Conservation (phyloP, 225 moss, liverwort and hornwort species). For the Asterella californica region DNA sequence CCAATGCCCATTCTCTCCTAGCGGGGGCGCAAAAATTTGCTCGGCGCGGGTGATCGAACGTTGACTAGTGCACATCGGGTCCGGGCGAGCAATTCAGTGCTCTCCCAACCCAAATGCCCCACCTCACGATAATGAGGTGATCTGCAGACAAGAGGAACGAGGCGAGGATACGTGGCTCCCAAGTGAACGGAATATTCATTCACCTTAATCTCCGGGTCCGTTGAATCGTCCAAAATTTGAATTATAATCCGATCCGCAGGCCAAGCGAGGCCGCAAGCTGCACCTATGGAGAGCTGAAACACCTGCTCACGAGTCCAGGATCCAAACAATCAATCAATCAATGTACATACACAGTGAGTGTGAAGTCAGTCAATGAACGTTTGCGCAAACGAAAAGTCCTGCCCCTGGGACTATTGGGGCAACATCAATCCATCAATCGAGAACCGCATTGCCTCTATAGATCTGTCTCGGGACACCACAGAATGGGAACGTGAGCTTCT, state of each 20-base stretch:
- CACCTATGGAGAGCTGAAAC: constrained; percentile 79
- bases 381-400: not conserved
- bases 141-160: not conserved
- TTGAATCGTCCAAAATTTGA: constrained; percentile 83
- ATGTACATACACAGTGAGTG: not conserved
- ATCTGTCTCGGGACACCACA: not conserved
- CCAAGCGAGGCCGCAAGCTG: constrained; percentile 78
- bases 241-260: constrained; percentile 76
- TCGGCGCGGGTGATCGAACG: too few relatives aligned
- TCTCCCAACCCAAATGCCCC: not conserved
- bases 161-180: not conserved
- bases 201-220: constrained; percentile 73
- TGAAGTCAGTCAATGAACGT: not conserved
- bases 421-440: not conserved
- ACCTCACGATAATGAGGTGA: not conserved
- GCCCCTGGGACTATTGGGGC: not conserved
- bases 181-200: not conserved
- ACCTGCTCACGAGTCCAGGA: constrained; percentile 42
- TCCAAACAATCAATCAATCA: not conserved
- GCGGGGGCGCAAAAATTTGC: too few relatives aligned
- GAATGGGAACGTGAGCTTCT: not conserved
- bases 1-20: too few relatives aligned
- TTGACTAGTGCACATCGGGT: too few relatives aligned
- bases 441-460: not conserved
- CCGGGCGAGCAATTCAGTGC: not conserved